phyloP scores from a whole-genome alignment of 495 filamentous ascomycete genomes.

The Penicillium manginii region DNA sequence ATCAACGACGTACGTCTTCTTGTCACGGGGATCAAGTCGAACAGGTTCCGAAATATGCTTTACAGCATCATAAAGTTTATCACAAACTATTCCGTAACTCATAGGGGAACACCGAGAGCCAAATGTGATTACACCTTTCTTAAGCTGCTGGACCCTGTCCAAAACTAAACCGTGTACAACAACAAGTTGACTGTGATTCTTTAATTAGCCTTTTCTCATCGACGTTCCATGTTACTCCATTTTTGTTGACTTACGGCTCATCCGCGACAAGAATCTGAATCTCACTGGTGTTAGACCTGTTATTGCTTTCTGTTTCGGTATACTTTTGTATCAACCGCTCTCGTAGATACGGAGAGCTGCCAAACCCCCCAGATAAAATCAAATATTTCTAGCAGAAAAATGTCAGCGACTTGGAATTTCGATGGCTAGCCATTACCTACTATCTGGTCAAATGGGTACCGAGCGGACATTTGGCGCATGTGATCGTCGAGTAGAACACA shows the following conservation, averaged over 20 bases:
- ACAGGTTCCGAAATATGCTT: slow-evolving; percentile 49
- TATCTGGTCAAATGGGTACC: slow-evolving; percentile 50
- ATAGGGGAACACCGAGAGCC: slow-evolving; percentile 54
- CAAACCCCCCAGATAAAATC: slow-evolving; percentile 66
- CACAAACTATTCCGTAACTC: slow-evolving; percentile 59
- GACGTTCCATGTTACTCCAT: too few species aligned
- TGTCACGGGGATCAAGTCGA: slow-evolving; percentile 46
- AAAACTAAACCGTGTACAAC: slow-evolving; percentile 60
- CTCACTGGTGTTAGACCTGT: slow-evolving; percentile 39
- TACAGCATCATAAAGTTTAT: slow-evolving; percentile 46
- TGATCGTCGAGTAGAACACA: slow-evolving; percentile 56
- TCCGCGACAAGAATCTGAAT: slow-evolving; percentile 52
- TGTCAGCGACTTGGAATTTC: background rate
- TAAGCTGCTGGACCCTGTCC: slow-evolving; percentile 55
- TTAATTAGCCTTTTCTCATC: too few species aligned
- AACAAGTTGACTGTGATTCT: slow-evolving; percentile 50
- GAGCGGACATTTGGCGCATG: slow-evolving; percentile 51
- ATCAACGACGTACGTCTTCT: slow-evolving; percentile 48
- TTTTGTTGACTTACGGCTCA: slow-evolving; percentile 40
- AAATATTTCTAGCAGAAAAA: slow-evolving; percentile 47
- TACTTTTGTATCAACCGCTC: slow-evolving; percentile 47
- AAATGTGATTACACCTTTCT: slow-evolving; percentile 45
- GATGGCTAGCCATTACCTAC: slow-evolving; percentile 39
- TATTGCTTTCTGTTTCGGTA: slow-evolving; percentile 20
- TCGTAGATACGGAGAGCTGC: slow-evolving; percentile 65